A percentile compares a stretch with the other conserved stretches of the same genome.
Evolutionary conservation across 257 asterid genomes (phyloP).

Genomic region (Parsonsia alboflavescens): DNA sequence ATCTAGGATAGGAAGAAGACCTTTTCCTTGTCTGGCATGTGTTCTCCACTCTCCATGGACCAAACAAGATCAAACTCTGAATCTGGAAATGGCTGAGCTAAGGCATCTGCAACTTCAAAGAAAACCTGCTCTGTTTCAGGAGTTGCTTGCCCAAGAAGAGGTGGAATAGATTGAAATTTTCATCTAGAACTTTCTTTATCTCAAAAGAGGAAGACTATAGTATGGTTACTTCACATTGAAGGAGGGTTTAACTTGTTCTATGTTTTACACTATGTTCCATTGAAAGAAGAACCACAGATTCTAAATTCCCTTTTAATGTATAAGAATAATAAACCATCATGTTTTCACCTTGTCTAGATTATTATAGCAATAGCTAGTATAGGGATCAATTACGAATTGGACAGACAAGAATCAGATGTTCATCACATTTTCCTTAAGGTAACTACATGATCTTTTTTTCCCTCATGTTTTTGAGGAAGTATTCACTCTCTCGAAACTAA

Average conservation of each 20-base stretch:
- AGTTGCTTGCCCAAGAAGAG: neutral
- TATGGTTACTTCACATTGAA: neutral
- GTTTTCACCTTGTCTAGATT: too few relatives aligned
- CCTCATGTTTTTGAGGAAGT: neutral
- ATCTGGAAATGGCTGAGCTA: slow-evolving; percentile 91
- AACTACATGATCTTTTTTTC: neutral
- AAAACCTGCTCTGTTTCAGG: slow-evolving; percentile 45
- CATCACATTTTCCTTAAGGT: neutral
- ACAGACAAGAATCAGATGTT: neutral
- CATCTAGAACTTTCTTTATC: neutral
- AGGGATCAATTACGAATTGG: too few relatives aligned
- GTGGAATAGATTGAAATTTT: neutral
- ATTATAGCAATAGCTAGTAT: too few relatives aligned
- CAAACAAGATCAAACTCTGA: slow-evolving; percentile 81
- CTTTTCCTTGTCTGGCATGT: slow-evolving; percentile 95
- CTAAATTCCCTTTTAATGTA: neutral
- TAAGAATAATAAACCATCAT: neutral
- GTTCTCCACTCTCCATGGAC: slow-evolving; percentile 99
- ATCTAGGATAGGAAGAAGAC: slow-evolving; percentile 25
- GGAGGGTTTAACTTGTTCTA: neutral
- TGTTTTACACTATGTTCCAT: neutral
- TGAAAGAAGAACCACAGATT: neutral
- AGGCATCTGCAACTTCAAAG: slow-evolving; percentile 92
- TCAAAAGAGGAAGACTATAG: neutral
- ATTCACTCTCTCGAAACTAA: neutral